A percentile compares a stretch with the other conserved stretches of the same genome.
These are phyloP conservation scores for Tetrastigma voinierianum DNA, from an alignment of 164 flowering plant species.

Conservation along the genomic window DNA sequence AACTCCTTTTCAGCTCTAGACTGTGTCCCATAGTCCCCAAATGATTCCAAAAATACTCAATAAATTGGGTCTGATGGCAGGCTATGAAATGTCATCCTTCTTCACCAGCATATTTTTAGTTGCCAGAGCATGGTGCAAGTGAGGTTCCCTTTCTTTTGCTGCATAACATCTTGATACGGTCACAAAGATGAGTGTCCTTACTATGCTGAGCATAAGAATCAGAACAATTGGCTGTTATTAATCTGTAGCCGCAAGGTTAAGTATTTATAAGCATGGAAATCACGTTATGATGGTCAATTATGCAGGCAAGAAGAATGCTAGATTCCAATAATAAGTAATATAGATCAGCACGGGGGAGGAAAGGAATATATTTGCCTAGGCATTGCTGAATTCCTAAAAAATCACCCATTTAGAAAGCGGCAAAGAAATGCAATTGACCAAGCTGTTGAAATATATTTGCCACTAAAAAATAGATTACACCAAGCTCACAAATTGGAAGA, in stretches of 20 bases:
- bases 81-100: neutral
- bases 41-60: constrained; percentile 9
- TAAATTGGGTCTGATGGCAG: constrained; percentile 11
- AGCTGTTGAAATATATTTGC: too few species aligned
- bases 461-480: too few species aligned
- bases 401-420: too few species aligned
- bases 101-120: constrained; percentile 5
- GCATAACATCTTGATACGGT: neutral
- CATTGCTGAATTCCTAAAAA: neutral
- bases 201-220: neutral
- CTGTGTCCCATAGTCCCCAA: constrained; percentile 22
- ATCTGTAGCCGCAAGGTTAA: neutral
- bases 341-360: neutral
- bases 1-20: constrained; percentile 26
- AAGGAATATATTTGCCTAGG: neutral
- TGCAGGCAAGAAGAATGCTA: neutral
- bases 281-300: neutral
- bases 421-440: too few species aligned
- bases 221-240: neutral
- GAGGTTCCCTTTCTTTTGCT: constrained; percentile 1
- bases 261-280: neutral
- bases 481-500: too few species aligned
- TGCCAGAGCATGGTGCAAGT: neutral
- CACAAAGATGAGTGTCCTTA: neutral
- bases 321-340: neutral